Evolutionary conservation across 257 asterid species (phyloP), one percentile per base, ranked within the genome.

Genomic region (Oldenlandia corymbosa): DNA sequence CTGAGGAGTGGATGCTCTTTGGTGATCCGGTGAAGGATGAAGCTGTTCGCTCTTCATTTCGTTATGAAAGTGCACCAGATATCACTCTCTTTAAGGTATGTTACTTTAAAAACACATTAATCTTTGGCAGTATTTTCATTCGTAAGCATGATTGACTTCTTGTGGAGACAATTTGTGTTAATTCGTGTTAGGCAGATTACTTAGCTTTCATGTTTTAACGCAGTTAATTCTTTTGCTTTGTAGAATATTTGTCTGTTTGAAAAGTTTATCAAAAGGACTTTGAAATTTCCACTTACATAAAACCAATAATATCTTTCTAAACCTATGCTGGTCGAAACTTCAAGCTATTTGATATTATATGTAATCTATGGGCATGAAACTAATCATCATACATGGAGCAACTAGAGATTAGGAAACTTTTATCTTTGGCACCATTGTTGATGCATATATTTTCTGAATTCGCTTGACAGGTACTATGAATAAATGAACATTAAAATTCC

Each of bases 1-100:
- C 99, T 60, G 88, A 95, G 64, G 96, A 89, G 82, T 92, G 99
- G 99, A 92, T 92, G 99, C 95, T 92, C 55, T 83, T 96, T 43
- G 96, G 97, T 62, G 91, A 85, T 81, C 71, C 73, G 9, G 54
- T 61, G 64, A 92, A 92, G 90, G 99, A 92, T 77, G 96, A 82
- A 72, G 88, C 80, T 76, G 86, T 92, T 67, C 97, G 99, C 59
- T 84, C 90, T 74, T 81, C 97, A 79, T 97, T 89, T 79, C 88
- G 82, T 62, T 92, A 80, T 75, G 97, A 92, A 80, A 89, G 96
- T 78, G 83, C 96, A 55, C 99, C 99, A 21, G 99, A 92, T 80
- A 85, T 87, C 62, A 83, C 76, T 75, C 85, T 92, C 59, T 92
- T 89, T 84, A 89, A 87, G 99, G 99, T 92, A 78, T 52, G 65